Evolutionary conservation across 345 rosid species (phyloP).

Genomic region (Murraya koenigii): DNA sequence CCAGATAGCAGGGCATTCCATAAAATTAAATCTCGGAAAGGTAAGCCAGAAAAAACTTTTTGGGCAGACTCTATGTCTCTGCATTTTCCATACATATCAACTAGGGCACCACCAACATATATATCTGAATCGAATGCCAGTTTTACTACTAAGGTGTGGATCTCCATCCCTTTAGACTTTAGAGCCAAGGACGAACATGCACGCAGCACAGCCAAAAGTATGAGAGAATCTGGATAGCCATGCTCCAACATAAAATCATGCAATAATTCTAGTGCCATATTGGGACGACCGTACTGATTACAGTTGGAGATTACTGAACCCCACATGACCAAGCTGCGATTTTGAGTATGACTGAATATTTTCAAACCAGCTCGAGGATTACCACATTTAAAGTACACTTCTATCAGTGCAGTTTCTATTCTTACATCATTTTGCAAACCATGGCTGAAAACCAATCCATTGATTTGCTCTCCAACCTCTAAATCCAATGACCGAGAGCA

Average conservation of each 20-base stretch:
- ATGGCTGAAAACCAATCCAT: constrained; percentile 24
- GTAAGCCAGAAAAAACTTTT: constrained; percentile 29
- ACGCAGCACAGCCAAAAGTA: constrained; percentile 39
- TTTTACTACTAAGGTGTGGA: constrained; percentile 41
- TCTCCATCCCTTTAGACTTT: constrained; percentile 30
- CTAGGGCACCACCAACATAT: constrained; percentile 44
- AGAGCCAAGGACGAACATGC: constrained; percentile 41
- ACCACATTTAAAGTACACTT: constrained; percentile 43
- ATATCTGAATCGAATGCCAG: constrained; percentile 20
- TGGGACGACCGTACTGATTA: constrained; percentile 28
- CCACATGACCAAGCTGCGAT: constrained; percentile 34
- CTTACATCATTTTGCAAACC: constrained; percentile 37
- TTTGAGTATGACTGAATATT: constrained; percentile 31
- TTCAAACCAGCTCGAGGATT: constrained; percentile 31
- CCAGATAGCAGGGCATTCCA: constrained; percentile 51
- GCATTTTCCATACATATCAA: constrained; percentile 47
- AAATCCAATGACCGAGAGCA: constrained; percentile 28
- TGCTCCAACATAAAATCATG: constrained; percentile 25
- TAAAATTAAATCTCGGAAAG: constrained; percentile 32
- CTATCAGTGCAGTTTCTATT: constrained; percentile 38
- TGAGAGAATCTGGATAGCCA: constrained; percentile 34
- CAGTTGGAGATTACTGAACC: constrained; percentile 37
- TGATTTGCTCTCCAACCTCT: constrained; percentile 34
- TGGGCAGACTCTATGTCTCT: constrained; percentile 33
- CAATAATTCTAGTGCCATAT: constrained; percentile 31